A percentile compares a stretch with the other conserved stretches of the same genome.
These are phyloP conservation scores for Raffaelea arxii DNA, from an alignment of 2,329 filamentous ascomycete genomes.

Conservation along the genomic window DNA sequence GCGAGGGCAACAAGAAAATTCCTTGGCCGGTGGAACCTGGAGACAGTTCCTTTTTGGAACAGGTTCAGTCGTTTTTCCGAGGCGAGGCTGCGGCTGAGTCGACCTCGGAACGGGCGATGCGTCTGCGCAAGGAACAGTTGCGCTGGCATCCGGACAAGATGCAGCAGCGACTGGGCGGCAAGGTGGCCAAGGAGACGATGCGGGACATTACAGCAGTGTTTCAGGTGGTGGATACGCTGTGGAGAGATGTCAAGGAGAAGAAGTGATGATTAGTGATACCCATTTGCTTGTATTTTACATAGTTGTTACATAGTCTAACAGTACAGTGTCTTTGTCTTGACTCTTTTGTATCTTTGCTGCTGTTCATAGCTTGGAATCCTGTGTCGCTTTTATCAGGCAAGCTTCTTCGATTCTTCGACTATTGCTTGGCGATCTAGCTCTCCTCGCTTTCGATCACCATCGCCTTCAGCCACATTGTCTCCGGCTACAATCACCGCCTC, in stretches of 20 bases:
- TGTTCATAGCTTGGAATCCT: too few species aligned
- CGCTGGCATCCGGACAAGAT: conserved; percentile 98
- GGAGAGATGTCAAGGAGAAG: conserved; percentile 48
- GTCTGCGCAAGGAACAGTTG: conserved; percentile 74
- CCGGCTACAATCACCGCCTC: too few species aligned
- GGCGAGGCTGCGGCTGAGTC: conserved; percentile 7
- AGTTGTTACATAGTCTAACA: too few species aligned
- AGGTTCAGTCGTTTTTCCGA: conserved; percentile 61
- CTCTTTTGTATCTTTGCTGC: too few species aligned
- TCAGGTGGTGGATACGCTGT: conserved; percentile 77
- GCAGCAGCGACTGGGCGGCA: conserved; percentile 71
- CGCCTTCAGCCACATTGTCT: too few species aligned
- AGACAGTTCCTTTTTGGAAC: conserved; percentile 28
- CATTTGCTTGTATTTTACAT: too few species aligned
- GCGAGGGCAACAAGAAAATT: conserved; percentile 7
- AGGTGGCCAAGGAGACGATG: conserved; percentile 61
- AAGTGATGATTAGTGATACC: too few species aligned
- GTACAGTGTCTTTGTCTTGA: too few species aligned
- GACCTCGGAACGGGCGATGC: conserved; percentile 32
- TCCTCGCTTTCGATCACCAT: too few species aligned
- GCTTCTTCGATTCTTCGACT: too few species aligned
- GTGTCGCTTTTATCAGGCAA: too few species aligned
- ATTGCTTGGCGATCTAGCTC: too few species aligned
- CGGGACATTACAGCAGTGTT: conserved; percentile 81
- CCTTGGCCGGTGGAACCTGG: conserved; percentile 24